phyloP scores from a whole-genome alignment of 2,329 filamentous ascomycete genomes.

The Sarocladiaceae sp. region DNA sequence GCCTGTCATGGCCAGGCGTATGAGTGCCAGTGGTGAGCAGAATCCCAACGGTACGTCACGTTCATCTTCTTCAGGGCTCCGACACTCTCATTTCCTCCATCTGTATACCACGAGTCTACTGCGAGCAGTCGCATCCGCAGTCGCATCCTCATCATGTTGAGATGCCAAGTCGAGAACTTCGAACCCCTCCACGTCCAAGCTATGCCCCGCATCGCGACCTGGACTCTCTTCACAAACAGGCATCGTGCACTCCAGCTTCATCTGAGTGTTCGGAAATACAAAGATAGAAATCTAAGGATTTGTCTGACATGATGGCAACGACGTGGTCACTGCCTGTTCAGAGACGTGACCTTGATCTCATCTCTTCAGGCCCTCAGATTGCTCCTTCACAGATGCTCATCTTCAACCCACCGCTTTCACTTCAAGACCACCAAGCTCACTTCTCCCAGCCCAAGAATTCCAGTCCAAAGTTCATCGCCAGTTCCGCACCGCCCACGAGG shows the following conservation, averaged over 20 bases:
- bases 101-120: too few species aligned
- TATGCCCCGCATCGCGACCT: slow-evolving; percentile 1
- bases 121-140: too few species aligned
- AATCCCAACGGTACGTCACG: slow-evolving; percentile 44
- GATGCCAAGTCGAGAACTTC: neutral
- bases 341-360: too few species aligned
- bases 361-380: too few species aligned
- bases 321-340: too few species aligned
- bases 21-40: slow-evolving; percentile 50
- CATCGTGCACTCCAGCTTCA: neutral
- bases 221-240: too few species aligned
- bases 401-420: neutral
- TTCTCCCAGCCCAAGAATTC: slow-evolving; percentile 51
- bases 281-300: too few species aligned
- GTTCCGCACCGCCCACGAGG: slow-evolving; percentile 85
- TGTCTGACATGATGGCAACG: too few species aligned
- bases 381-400: neutral
- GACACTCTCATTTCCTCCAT: neutral
- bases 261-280: too few species aligned
- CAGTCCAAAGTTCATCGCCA: slow-evolving; percentile 80
- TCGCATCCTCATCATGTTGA: neutral
- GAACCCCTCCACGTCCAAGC: slow-evolving; percentile 6
- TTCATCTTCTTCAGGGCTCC: slow-evolving; percentile 5
- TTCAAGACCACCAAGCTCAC: neutral
- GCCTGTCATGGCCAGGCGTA: slow-evolving; percentile 41